Evolutionary conservation across 768 basidiomycete genomes (phyloP), one percentile per base, ranked within the genome.

Genomic region (Phlebiopsis flavidoalba): DNA sequence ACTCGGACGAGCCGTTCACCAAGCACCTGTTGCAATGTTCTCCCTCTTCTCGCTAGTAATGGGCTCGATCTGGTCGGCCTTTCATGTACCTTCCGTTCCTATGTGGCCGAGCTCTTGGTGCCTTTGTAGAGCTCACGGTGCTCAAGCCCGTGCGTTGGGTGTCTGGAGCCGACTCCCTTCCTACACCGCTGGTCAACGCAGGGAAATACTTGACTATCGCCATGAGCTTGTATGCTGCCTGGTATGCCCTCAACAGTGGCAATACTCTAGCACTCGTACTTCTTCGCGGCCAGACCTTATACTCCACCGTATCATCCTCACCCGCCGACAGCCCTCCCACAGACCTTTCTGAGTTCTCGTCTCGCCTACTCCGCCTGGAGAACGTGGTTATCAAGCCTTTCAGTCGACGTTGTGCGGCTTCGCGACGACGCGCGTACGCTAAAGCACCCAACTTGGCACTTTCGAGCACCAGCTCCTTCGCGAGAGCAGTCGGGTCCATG

Each of bases 301-400:
- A 70, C 65, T 21, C 65, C 70, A 2, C 69, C 75, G 7, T 91
- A 85, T 67, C 71, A 74, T 1, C 74, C 84, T 0, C 86, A n/a
- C n/a, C 89, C 0, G 26, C 48, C 40, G 80, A 82, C 10, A 70
- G 76, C 8, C 88, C 89, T 1, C 82, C 84, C 1, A 77, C 80
- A n/a, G 81, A 90, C 69, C 74, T 91, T 19, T 79, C 81, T 4
- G 90, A 90, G 58, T 74, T 93, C 22, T 77, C 84, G 2, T 75
- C 77, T 7, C 83, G 90, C 8, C 72, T 93, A 12, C 80, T 81
- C 61, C 75, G 76, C 37, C 79, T 93, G 45, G 91, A 93, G 71
- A 77, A 73, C 24, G 84, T 80, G n/a, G 1, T 74, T 91, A 14
- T 83, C 85, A 14, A 78, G 80, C 7, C 74, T 93, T 15, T 82